Percentiles rank a stretch among this genome's conserved stretches.
phyloP scores from a whole-genome alignment of 192 early-diverging fungal genomes.

The Coemansia sp. region DNA sequence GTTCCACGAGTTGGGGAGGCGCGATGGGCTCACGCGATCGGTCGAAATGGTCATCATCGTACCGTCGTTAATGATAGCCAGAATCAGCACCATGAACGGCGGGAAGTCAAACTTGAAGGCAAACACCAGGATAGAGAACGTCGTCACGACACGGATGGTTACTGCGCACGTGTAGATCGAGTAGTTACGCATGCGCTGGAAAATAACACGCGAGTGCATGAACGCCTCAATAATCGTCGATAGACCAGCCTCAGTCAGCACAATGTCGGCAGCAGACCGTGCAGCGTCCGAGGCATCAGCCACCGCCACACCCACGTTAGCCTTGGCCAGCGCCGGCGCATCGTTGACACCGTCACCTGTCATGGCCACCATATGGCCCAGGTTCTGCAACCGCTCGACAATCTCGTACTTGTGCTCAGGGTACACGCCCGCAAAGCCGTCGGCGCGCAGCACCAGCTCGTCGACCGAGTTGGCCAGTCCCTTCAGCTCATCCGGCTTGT shows the following conservation, averaged over 20 bases:
- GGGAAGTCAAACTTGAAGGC: conserved; percentile 82
- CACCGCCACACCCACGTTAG: conserved; percentile 73
- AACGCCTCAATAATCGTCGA: conserved; percentile 90
- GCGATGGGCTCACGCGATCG: conserved; percentile 78
- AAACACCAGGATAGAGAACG: conserved; percentile 69
- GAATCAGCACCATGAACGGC: conserved; percentile 80
- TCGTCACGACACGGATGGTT: conserved; percentile 74
- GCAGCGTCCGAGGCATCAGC: conserved; percentile 74
- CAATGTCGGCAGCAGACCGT: conserved; percentile 74
- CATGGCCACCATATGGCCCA: conserved; percentile 73
- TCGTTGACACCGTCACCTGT: conserved; percentile 76
- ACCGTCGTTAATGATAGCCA: conserved; percentile 89
- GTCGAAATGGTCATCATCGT: conserved; percentile 91
- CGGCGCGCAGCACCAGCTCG: conserved; percentile 60
- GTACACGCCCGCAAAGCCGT: conserved; percentile 66
- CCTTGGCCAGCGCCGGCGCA: conserved; percentile 67
- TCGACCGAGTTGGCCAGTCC: conserved; percentile 59
- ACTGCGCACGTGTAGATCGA: conserved; percentile 89
- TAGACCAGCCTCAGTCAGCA: conserved; percentile 74
- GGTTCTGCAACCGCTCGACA: conserved; percentile 62
- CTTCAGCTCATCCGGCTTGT: conserved; percentile 60
- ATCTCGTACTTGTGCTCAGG: conserved; percentile 73
- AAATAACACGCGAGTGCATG: conserved; percentile 87
- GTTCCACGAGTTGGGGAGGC: conserved; percentile 84
- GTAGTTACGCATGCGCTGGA: conserved; percentile 95